Evolutionary conservation across 2,329 filamentous ascomycete species (phyloP), one percentile per base, ranked within the genome.

Genomic region (Cladosporium cucumerinum): DNA sequence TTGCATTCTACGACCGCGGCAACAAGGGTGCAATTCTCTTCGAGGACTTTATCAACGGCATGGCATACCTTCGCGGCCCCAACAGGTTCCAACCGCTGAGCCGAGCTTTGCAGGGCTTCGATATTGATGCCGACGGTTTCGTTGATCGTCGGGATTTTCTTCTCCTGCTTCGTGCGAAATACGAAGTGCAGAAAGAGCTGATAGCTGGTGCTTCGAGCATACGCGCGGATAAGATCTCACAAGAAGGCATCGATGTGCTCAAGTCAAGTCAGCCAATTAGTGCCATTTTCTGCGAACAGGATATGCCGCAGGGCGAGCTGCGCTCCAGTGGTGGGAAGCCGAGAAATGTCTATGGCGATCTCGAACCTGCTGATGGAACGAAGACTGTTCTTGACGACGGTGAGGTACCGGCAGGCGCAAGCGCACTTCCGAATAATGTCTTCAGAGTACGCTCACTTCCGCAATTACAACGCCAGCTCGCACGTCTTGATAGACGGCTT

Each of bases 1-100:
- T 98, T 78, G 87, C 91, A 59, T 97, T 97, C 76, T 99, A 97
- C 76, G 95, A 99, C 77, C 91, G 89, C 34, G 94, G 98, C 75
- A 85, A 87, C 49, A 92, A 99, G 74, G 91, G 90, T 25, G 81
- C 96, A 8, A 97, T 99, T 71, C 91, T 91, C 8, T 98, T 99
- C 70, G 85, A 92, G 57, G 95, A 99, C 75, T 99, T 97, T 73
- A 80, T 98, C 26, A 87, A 89, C 65, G 95, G 92, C 0, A 82
- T 97, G 57, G 89, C 92, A 5, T 85, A 84, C 59, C 79, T 89
- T 65, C 84, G 86, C 66, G 82, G 83, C 28, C 84, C 84, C 63
- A 80, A 80, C 63, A 83, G 84, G 26, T 79, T 89, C 70, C 87
- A 91, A 70, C 88, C 91, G 68, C 82, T 94, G 49, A 82, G 80